phyloP scores from a whole-genome alignment of 495 filamentous ascomycete species.

The Monascus purpureus region DNA sequence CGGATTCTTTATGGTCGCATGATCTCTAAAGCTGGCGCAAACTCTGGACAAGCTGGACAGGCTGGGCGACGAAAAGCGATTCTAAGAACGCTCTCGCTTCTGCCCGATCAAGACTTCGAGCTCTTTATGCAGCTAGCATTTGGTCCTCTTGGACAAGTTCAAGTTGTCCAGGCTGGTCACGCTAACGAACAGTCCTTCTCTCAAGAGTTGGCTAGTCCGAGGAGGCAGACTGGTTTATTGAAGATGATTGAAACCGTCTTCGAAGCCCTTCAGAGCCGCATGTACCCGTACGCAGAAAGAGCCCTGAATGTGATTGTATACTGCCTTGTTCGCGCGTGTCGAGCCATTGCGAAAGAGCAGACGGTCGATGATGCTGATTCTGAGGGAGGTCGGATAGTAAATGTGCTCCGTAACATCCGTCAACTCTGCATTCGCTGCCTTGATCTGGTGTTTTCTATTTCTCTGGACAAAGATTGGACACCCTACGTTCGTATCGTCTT shows the following conservation, averaged over 20 bases:
- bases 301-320: conserved; percentile 65
- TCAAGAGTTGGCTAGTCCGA: conserved; percentile 39
- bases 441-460: conserved; percentile 57
- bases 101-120: conserved; percentile 51
- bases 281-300: conserved; percentile 43
- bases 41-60: conserved; percentile 33
- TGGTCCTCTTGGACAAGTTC: conserved; percentile 47
- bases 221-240: conserved; percentile 76
- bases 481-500: conserved; percentile 57
- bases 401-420: conserved; percentile 55
- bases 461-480: conserved; percentile 50
- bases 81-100: conserved; percentile 43
- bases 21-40: conserved; percentile 63
- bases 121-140: conserved; percentile 75
- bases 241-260: conserved; percentile 88
- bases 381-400: conserved; percentile 30
- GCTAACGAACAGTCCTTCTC: conserved; percentile 36
- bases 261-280: conserved; percentile 57
- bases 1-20: conserved; percentile 79
- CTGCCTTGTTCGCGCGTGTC: conserved; percentile 60
- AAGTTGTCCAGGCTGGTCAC: conserved; percentile 37
- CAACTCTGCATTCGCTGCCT: conserved; percentile 67
- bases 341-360: conserved; percentile 31
- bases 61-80: conserved; percentile 55
- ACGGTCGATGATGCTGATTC: conserved; percentile 23